phyloP scores from a whole-genome alignment of 1,284 basidiomycete genomes.

The Tilletia caries region DNA sequence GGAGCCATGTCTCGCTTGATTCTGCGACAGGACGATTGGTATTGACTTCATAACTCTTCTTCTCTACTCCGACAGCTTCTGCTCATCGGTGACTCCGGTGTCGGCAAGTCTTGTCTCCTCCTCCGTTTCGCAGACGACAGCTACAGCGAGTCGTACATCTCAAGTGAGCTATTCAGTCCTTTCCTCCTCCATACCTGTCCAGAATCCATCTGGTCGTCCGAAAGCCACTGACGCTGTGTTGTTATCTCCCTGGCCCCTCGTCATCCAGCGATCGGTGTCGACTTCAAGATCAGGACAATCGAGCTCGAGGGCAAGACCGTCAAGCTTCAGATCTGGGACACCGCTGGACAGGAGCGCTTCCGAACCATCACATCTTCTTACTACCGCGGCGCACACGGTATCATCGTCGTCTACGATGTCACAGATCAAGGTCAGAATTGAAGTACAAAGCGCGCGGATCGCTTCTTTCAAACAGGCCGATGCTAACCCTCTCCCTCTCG shows the following conservation, averaged over 20 bases:
- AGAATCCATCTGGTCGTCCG: no score
- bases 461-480: neutral
- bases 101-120: conserved; percentile 70
- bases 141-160: conserved; percentile 58
- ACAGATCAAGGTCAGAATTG: conserved; percentile 64
- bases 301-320: conserved; percentile 99
- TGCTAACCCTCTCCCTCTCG: neutral
- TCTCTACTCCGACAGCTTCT: conserved; percentile 59
- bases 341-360: conserved; percentile 52
- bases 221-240: neutral
- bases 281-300: conserved; percentile 99
- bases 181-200: neutral
- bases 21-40: no score
- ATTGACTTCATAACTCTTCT: neutral
- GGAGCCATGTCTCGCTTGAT: no score
- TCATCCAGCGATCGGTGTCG: conserved; percentile 59
- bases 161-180: conserved; percentile 44
- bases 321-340: conserved; percentile 86
- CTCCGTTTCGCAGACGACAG: conserved; percentile 58
- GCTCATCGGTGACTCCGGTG: conserved; percentile 76
- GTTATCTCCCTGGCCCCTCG: neutral
- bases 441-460: neutral
- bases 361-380: conserved; percentile 86
- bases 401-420: conserved; percentile 98
- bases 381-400: conserved; percentile 87